phyloP scores from a whole-genome alignment of 2,329 filamentous ascomycete genomes.

The Grosmannia huntii region DNA sequence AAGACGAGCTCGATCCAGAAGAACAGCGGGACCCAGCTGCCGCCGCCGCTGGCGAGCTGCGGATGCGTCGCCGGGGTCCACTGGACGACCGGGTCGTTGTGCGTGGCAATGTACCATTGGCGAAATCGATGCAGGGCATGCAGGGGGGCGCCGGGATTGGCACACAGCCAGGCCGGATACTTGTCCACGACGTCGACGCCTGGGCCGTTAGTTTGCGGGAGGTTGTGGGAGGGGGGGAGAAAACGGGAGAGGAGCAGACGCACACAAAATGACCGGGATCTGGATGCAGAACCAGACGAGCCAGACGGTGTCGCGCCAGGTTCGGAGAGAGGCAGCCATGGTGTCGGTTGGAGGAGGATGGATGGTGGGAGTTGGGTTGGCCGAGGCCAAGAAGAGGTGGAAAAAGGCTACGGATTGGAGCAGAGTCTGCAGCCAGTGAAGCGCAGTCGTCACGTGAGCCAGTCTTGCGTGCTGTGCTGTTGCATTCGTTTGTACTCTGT shows the following conservation, averaged over 20 bases:
- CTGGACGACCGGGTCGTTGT: constrained; percentile 41
- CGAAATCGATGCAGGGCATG: constrained; percentile 34
- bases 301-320: constrained; percentile 18
- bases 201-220: constrained; percentile 13
- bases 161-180: constrained; percentile 36
- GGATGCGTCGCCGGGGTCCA: constrained; percentile 17
- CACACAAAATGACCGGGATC: constrained; percentile 19
- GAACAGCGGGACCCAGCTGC: constrained; percentile 38
- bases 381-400: no score
- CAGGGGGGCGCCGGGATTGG: constrained; percentile 27
- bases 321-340: neutral
- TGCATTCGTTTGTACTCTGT: no score
- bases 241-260: constrained; percentile 3
- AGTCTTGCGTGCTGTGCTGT: no score
- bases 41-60: constrained; percentile 9
- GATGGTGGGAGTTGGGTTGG: neutral
- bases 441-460: no score
- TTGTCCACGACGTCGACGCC: constrained; percentile 41
- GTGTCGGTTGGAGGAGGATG: neutral
- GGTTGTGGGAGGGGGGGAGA: neutral
- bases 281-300: constrained; percentile 21
- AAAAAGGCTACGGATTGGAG: no score
- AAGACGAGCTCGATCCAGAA: constrained; percentile 36
- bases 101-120: constrained; percentile 30
- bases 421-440: no score